Percentiles rank a stretch among this genome's conserved stretches.
Conservation (phyloP, 1,139 yeast genomes). For the Candida dubliniensis region DNA sequence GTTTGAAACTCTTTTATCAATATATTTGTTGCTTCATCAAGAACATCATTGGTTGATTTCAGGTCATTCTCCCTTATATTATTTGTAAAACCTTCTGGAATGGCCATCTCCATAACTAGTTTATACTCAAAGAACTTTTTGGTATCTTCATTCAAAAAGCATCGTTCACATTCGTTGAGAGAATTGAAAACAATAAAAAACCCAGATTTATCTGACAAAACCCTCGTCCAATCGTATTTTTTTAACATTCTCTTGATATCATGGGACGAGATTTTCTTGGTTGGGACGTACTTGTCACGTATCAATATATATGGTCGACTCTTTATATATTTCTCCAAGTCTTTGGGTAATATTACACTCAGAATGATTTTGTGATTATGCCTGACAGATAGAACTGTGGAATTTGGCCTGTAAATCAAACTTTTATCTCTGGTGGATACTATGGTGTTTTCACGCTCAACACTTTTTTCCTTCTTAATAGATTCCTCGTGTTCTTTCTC, state of each 20-base stretch:
- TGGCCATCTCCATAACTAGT: constrained; percentile 56
- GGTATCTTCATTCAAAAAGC: constrained; percentile 70
- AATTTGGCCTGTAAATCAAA: constrained; percentile 24
- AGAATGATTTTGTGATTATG: constrained; percentile 31
- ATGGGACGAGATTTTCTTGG: constrained; percentile 48
- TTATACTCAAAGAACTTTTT: constrained; percentile 48
- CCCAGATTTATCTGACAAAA: constrained; percentile 63
- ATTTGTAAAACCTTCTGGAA: constrained; percentile 35
- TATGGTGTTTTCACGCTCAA: constrained; percentile 7
- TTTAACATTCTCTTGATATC: constrained; percentile 55
- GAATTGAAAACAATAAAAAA: constrained; percentile 71
- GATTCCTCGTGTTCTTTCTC: constrained; percentile 17
- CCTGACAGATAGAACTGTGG: constrained; percentile 37
- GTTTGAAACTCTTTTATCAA: constrained; percentile 64
- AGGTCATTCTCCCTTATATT: constrained; percentile 13
- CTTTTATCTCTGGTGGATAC: constrained; percentile 5
- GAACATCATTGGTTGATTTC: constrained; percentile 24
- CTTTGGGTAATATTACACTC: constrained; percentile 45
- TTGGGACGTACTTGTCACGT: constrained; percentile 53
- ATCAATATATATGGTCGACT: constrained; percentile 59
- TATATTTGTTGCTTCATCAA: constrained; percentile 60
- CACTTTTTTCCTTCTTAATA: constrained; percentile 5
- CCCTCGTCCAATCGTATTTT: constrained; percentile 64
- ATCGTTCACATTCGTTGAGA: constrained; percentile 61
- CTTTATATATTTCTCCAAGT: constrained; percentile 47